Evolutionary conservation across 306 rosid species (phyloP).

Genomic region (Cicer yamashitae): DNA sequence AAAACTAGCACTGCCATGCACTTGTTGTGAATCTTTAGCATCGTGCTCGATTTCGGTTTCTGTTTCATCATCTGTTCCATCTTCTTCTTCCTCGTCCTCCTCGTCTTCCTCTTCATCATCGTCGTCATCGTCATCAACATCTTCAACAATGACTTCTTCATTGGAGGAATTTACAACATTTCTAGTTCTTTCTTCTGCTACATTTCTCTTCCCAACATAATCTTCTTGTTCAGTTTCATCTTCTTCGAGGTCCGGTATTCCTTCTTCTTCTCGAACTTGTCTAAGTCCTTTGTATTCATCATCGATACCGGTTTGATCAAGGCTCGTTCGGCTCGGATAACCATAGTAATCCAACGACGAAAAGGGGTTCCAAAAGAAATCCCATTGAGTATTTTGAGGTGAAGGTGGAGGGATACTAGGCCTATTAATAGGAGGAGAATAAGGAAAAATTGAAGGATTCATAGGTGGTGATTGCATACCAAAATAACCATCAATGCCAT

Average conservation of each 20-base stretch:
- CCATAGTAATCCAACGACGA: slow-evolving; percentile 78
- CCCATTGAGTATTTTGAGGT: slow-evolving; percentile 86
- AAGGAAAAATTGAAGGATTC: slow-evolving; percentile 68
- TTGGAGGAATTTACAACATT: slow-evolving; percentile 48
- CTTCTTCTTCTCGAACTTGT: slow-evolving; percentile 87
- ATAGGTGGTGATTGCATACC: slow-evolving; percentile 70
- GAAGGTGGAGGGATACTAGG: slow-evolving; percentile 73
- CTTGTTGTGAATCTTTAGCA: slow-evolving; percentile 40
- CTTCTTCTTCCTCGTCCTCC: slow-evolving; percentile 59
- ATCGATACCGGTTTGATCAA: slow-evolving; percentile 57
- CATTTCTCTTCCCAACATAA: slow-evolving; percentile 47
- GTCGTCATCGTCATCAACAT: slow-evolving; percentile 65
- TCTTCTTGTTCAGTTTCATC: slow-evolving; percentile 73
- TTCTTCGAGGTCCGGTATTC: slow-evolving; percentile 92
- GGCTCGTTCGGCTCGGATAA: slow-evolving; percentile 60
- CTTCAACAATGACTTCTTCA: slow-evolving; percentile 77
- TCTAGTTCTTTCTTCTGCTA: slow-evolving; percentile 59
- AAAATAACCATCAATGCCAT: slow-evolving; percentile 66
- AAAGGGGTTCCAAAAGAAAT: slow-evolving; percentile 95
- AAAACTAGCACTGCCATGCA: slow-evolving; percentile 45
- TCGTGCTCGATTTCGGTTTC: slow-evolving; percentile 53
- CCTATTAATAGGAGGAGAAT: slow-evolving; percentile 62
- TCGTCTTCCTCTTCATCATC: slow-evolving; percentile 75
- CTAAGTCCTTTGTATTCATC: slow-evolving; percentile 74
- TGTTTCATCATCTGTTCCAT: slow-evolving; percentile 48